A percentile compares a stretch with the other conserved stretches of the same genome.
phyloP scores from a whole-genome alignment of 306 rosid genomes.

The Styphnolobium japonicum region DNA sequence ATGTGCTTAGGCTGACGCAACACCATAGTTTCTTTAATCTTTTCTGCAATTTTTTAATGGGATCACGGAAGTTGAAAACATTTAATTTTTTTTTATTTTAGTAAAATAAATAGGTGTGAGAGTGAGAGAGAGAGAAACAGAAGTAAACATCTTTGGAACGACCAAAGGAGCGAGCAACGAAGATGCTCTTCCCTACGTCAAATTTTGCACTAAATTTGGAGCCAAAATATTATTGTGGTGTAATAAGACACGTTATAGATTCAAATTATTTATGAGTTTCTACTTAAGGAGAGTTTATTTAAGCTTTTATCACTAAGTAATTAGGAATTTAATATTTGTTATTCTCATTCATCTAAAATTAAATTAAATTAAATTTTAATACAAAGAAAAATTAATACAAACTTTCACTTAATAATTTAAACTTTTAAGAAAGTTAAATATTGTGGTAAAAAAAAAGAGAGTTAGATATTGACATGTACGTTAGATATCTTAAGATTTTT shows the following conservation, averaged over 20 bases:
- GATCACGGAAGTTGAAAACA: slow-evolving; percentile 31
- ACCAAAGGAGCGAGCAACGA: slow-evolving; percentile 35
- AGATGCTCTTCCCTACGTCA: slow-evolving; percentile 40
- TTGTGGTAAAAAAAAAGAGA: too few species aligned
- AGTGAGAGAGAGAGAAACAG: neutral
- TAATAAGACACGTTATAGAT: too few species aligned
- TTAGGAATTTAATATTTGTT: too few species aligned
- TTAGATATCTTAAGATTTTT: neutral
- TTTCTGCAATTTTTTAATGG: slow-evolving; percentile 15
- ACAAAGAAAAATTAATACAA: too few species aligned
- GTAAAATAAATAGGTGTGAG: neutral
- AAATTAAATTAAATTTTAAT: too few species aligned
- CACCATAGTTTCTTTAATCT: slow-evolving; percentile 2
- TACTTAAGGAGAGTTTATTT: too few species aligned
- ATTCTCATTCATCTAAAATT: too few species aligned
- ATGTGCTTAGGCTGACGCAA: slow-evolving; percentile 39
- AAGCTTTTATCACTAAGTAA: too few species aligned
- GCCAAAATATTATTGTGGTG: slow-evolving; percentile 5
- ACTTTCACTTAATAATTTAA: too few species aligned
- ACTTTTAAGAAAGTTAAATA: too few species aligned
- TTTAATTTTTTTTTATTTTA: neutral
- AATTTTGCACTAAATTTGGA: slow-evolving; percentile 20
- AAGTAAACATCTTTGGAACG: slow-evolving; percentile 13
- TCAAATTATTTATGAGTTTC: too few species aligned
- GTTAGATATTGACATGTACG: too few species aligned